These are phyloP conservation scores for Hygrophoropsis aurantiaca DNA, from an alignment of 768 basidiomycete species.

Conservation along the genomic window DNA sequence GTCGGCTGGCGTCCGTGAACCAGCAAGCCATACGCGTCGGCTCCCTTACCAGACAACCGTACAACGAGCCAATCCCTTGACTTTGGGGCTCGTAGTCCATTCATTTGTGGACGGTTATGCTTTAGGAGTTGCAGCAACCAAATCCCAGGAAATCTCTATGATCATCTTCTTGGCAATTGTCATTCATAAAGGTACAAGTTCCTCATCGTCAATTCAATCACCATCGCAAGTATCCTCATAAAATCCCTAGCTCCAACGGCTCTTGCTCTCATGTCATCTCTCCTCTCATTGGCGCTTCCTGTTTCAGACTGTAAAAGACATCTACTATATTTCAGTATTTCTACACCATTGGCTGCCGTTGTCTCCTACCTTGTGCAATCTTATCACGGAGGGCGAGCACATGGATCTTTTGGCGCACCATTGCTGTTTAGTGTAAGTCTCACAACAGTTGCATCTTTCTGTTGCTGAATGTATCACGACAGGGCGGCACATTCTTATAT, in stretches of 20 bases:
- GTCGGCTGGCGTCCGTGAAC: slow-evolving; percentile 10
- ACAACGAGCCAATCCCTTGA: slow-evolving; percentile 63
- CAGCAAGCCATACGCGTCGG: slow-evolving; percentile 2
- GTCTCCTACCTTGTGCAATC: slow-evolving; percentile 70
- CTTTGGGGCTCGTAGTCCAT: slow-evolving; percentile 85
- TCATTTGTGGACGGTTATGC: slow-evolving; percentile 91
- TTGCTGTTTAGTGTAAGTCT: slow-evolving; percentile 81
- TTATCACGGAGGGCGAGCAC: slow-evolving; percentile 39
- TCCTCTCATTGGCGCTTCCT: slow-evolving; percentile 75
- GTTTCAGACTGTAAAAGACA: slow-evolving; percentile 70
- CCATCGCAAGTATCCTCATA: slow-evolving; percentile 8
- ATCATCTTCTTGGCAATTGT: slow-evolving; percentile 90
- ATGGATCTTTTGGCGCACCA: slow-evolving; percentile 68
- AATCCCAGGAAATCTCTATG: slow-evolving; percentile 57
- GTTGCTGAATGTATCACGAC: neutral
- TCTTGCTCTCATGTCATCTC: slow-evolving; percentile 81
- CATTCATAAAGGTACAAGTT: slow-evolving; percentile 76
- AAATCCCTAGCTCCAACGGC: slow-evolving; percentile 82
- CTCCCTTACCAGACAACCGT: slow-evolving; percentile 22
- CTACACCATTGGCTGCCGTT: slow-evolving; percentile 83
- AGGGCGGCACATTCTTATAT: slow-evolving; percentile 95
- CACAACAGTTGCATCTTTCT: neutral
- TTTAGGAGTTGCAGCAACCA: slow-evolving; percentile 71
- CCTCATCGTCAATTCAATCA: neutral
- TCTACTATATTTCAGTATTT: slow-evolving; percentile 73